phyloP scores from a whole-genome alignment of 345 rosid genomes.

The Melaleuca alternifolia region DNA sequence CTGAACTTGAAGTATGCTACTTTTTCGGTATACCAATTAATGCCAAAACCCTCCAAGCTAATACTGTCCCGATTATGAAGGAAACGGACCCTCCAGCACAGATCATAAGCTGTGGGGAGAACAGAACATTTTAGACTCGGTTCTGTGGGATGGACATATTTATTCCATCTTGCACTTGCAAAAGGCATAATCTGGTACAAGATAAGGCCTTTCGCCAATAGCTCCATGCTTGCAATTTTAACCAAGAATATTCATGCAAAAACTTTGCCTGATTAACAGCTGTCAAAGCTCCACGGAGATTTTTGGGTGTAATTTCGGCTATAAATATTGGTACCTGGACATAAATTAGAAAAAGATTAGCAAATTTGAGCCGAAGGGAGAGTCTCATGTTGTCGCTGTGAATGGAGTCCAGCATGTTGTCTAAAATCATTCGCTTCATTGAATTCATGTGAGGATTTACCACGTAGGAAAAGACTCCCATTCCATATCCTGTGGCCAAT shows the following conservation, averaged over 20 bases:
- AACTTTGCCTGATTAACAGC: constrained; percentile 65
- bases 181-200: not conserved
- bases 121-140: not conserved
- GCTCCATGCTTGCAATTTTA: not conserved
- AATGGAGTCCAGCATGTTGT: not conserved
- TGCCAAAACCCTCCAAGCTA: constrained; percentile 80
- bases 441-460: not conserved
- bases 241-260: not conserved
- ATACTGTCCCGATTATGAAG: constrained; percentile 73
- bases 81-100: constrained; percentile 65
- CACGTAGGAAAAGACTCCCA: constrained; percentile 65
- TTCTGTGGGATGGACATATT: not conserved
- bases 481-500: not conserved
- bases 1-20: not conserved
- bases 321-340: constrained; percentile 73
- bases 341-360: not conserved
- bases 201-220: not conserved
- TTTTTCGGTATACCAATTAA: constrained; percentile 37
- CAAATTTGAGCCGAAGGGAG: not conserved
- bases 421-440: not conserved
- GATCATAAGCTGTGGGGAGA: constrained; percentile 58
- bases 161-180: not conserved
- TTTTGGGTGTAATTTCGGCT: constrained; percentile 84
- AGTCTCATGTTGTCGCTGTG: not conserved
- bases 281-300: constrained; percentile 75